A percentile compares a stretch with the other conserved stretches of the same genome.
Conservation (phyloP, 225 moss, liverwort and hornwort genomes). For the Thuidium tamariscinum region DNA sequence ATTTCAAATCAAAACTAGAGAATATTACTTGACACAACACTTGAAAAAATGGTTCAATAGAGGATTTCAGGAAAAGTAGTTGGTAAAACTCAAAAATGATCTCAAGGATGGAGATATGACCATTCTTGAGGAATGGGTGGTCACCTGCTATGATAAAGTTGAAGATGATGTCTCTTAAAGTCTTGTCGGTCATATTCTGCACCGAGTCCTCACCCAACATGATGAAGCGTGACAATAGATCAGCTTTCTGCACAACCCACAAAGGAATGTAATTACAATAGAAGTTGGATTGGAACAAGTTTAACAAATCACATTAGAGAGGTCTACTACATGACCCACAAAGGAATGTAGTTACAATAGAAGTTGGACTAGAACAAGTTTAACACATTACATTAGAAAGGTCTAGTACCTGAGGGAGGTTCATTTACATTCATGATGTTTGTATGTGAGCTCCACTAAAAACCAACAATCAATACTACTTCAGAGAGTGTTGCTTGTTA, state of each 20-base stretch:
- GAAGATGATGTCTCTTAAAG: slow-evolving; percentile 25
- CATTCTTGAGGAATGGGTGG: background rate
- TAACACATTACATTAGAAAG: no score
- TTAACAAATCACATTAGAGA: no score
- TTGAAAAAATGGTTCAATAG: background rate
- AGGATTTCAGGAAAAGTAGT: background rate
- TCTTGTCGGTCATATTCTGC: slow-evolving; percentile 9
- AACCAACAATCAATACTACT: no score
- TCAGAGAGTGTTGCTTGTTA: no score
- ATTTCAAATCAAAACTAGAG: background rate
- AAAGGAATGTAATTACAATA: background rate
- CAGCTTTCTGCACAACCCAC: slow-evolving; percentile 17
- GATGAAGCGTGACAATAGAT: slow-evolving; percentile 37
- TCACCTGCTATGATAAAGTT: slow-evolving; percentile 41
- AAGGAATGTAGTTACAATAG: no score
- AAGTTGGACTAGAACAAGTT: no score
- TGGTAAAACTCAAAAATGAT: background rate
- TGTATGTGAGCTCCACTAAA: no score
- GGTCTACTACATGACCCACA: no score
- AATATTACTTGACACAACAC: rapidly evolving
- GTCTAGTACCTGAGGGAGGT: no score
- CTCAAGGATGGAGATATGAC: background rate
- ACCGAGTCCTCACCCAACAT: slow-evolving; percentile 12
- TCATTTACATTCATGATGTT: no score
- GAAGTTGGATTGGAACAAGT: no score